phyloP scores from a whole-genome alignment of 2,329 filamentous ascomycete genomes.

The Microcyclospora pomicola region DNA sequence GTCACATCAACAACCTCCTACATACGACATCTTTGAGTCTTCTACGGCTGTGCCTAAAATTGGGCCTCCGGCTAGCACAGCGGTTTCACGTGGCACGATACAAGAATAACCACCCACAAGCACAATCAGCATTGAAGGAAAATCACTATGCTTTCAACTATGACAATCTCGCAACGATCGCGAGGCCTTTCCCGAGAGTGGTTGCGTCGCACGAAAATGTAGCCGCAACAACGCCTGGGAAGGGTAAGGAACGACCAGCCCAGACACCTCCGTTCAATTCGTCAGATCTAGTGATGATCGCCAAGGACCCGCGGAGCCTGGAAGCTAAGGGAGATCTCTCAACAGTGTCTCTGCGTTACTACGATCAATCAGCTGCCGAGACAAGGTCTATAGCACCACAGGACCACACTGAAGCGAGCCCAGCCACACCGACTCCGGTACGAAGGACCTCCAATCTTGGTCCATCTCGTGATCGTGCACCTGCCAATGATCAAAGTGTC shows the following conservation, averaged over 20 bases:
- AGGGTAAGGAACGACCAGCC: slow-evolving; percentile 60
- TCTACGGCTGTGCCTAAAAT: slow-evolving; percentile 61
- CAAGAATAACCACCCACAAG: slow-evolving; percentile 46
- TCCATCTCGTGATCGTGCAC: slow-evolving; percentile 23
- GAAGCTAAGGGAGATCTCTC: slow-evolving; percentile 52
- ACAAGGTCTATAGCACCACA: slow-evolving; percentile 20
- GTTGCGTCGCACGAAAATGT: slow-evolving; percentile 39
- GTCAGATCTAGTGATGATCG: slow-evolving; percentile 70
- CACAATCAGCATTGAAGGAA: slow-evolving; percentile 50
- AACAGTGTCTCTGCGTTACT: slow-evolving; percentile 68
- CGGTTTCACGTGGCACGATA: slow-evolving; percentile 84
- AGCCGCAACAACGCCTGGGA: slow-evolving; percentile 38
- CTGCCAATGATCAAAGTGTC: slow-evolving; percentile 11
- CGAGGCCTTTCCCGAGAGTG: slow-evolving; percentile 65
- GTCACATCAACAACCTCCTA: slow-evolving; percentile 74
- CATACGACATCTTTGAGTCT: slow-evolving; percentile 74
- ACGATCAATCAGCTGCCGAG: slow-evolving; percentile 32
- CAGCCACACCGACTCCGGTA: slow-evolving; percentile 57
- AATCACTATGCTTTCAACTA: slow-evolving; percentile 66
- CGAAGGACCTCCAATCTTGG: slow-evolving; percentile 47
- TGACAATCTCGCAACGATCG: slow-evolving; percentile 72
- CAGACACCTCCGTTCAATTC: slow-evolving; percentile 50
- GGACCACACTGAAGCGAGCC: slow-evolving; percentile 30
- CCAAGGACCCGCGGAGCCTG: slow-evolving; percentile 33
- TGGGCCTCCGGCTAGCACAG: slow-evolving; percentile 77